Base-by-base conservation (phyloP, 1,284 basidiomycete genomes). In the Cryptococcus sp. region DNA sequence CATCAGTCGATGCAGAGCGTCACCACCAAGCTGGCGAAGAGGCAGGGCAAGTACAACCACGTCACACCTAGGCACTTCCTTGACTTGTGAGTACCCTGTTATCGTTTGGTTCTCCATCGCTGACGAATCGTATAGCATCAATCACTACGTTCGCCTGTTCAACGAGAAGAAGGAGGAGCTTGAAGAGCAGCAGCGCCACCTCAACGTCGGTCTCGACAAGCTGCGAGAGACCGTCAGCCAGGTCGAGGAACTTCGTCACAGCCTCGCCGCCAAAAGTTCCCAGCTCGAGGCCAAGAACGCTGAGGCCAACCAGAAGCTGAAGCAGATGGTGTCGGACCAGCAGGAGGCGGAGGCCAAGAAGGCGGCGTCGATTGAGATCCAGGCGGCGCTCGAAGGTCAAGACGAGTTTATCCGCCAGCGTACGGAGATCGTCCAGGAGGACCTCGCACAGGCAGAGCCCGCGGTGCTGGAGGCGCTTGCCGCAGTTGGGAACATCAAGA, bases 301-400 rank as follows among this genome's bases (percentile, higher is more conserved):
- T 2, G 91, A 98, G 77, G 96, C 96, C 8, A 98, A 98, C 74
- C 90, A 92, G 69, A 98, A 99, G 77, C 83, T 99, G 36, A 88
- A 91, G 74, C 90, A 91, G 61, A 99, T 99, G 96, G 93, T 99
- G 20, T 84, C 91, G 4, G 95, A 98, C 75, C 96, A 98, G 77
- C 93, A 98, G 72, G 91, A 97, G 72, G 96, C 97, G 1, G 96
- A 99, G 73, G 89, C 93, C 70, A 96, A 98, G 83, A 98, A 98
- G 73, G 83, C 89, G 1, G 92, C 93, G 1, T 98, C 94, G 11
- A 92, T 98, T 60, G 85, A 95, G 75, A 95, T 99, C 46, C 94
- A 98, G 72, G 89, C 89, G 0, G 91, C 91, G 16, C 82, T 99
- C 43, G 89, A 89, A 15, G 85, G 90, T 69, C 94, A 98, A 76